Conservation (phyloP, 345 rosid species). For the Crucihimalaya himalaica region DNA sequence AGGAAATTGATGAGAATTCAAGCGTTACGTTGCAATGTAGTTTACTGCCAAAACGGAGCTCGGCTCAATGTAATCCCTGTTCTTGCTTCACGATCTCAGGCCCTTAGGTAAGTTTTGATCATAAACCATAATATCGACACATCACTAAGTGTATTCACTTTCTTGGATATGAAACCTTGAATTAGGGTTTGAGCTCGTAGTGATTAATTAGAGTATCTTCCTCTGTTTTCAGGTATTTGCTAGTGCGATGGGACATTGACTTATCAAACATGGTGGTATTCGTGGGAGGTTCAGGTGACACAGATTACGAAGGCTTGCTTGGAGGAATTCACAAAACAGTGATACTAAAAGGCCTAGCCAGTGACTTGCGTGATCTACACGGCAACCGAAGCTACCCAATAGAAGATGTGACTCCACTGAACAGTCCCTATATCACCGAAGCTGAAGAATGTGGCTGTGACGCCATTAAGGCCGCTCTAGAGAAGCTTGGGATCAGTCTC, state of each 20-base stretch:
- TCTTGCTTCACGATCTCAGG: conserved; percentile 79
- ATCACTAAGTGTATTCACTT: background rate
- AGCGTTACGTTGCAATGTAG: conserved; percentile 67
- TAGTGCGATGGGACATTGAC: conserved; percentile 72
- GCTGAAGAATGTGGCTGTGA: conserved; percentile 38
- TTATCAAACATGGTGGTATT: conserved; percentile 58
- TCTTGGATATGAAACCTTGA: background rate
- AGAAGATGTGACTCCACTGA: conserved; percentile 55
- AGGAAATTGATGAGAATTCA: conserved; percentile 69
- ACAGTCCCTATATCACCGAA: conserved; percentile 50
- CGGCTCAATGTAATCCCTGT: conserved; percentile 70
- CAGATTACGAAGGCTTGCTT: conserved; percentile 73
- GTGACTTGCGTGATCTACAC: conserved; percentile 47
- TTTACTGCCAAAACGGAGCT: conserved; percentile 66
- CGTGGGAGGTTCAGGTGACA: conserved; percentile 73
- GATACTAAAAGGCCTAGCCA: conserved; percentile 53
- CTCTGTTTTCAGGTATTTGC: conserved; percentile 55
- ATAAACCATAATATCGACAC: background rate
- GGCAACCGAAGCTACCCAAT: conserved; percentile 63
- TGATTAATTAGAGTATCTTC: background rate
- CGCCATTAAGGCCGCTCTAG: conserved; percentile 29
- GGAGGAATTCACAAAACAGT: conserved; percentile 71
- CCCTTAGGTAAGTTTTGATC: conserved; percentile 57
- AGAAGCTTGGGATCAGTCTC: conserved; percentile 34
- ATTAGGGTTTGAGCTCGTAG: background rate